Evolutionary conservation across 257 asterid genomes (phyloP), one percentile per base, ranked within the genome.

Genomic region (Lithospermum erythrorhizon): DNA sequence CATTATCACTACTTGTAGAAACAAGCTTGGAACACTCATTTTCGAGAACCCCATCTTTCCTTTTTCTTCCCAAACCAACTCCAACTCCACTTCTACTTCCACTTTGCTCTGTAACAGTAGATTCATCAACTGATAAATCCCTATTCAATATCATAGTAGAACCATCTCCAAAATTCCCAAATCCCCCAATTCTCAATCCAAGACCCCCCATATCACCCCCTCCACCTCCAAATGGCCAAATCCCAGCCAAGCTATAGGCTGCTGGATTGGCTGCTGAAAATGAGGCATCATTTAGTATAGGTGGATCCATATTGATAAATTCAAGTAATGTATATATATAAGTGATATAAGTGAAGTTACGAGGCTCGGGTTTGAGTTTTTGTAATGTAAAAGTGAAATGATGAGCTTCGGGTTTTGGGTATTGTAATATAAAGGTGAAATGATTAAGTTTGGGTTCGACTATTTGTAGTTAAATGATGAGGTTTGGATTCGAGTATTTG

Each of bases 81-180:
- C 32, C 32, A 27, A 3, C 32, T 5, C 32, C 32, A 27, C 32
- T 7, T 27, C 32, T 27, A 27, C 32, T 1, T 24, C 64, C 81
- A 65, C 83, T 76, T 66, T 71, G 91, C 66, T 85, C 88, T 65
- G 97, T 90, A 58, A 81, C 74, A 58, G 90, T 85, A 61, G 97
- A 85, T 71, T 81, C 90, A 48, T 77, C 89, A 35, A 79, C 67
- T 17, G 87, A 82, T 41, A 71, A 27, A 27, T 24, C 4, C 27
- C 27, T 24, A 24, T 24, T 24, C 27, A 24, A 24, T 4, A 24
- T 1, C 0, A 69, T 59, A 18, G 81, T 64, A 3, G 64, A 76
- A 53, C 70, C 76, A 17, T 71, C 79, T 20, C 65, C 59, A n/a
- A 77, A 70, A 17, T 62, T 66, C 29, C 78, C 68, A 37, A 81